Evolutionary conservation across 805 yeast genomes (phyloP), one percentile per base, ranked within the genome.

Genomic region (Kodamaea nitidulidarum): DNA sequence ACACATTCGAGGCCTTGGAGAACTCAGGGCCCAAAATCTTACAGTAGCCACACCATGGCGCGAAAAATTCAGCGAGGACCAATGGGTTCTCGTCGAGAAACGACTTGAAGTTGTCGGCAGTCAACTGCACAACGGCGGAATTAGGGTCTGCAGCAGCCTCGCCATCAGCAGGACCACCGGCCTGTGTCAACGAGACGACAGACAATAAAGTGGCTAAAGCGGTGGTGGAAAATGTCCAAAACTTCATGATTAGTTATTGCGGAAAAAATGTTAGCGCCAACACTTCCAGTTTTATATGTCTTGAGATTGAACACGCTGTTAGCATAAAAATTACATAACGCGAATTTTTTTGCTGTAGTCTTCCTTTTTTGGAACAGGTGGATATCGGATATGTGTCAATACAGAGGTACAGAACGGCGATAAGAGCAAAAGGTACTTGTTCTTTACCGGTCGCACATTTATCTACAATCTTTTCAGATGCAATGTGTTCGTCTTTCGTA

Each of bases 1-100:
- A 71, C 14, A 55, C 51, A 50, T 81, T 79, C 36, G 91, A 87
- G 38, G 95, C 95, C 51, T 75, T 63, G 38, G 79, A 70, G 50
- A 74, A 85, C 61, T 87, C 82, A 25, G 96, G 96, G 9, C 88
- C 95, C 48, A 87, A 67, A 36, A 75, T 76, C 71, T 90, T 88
- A 75, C 97, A 90, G 69, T 90, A 93, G 12, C 96, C 96, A 73
- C 97, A 90, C 97, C 98, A 91, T 60, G 97, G 95, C 12, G 95
- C 95, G 61, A 82, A 87, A 65, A 87, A 87, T 65, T 87, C 95
- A 15, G 91, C 84, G 46, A 87, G 67, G 15, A 87, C 95, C 50
- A 90, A 71, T 25, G 88, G 84, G 68, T 90, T 84, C 40, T 73
- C 78, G 35, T 67, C 63, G 47, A 91, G 64, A 62, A 85, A 87